Evolutionary conservation across 2,329 filamentous ascomycete species (phyloP).

Genomic region (Volutella citrinella): DNA sequence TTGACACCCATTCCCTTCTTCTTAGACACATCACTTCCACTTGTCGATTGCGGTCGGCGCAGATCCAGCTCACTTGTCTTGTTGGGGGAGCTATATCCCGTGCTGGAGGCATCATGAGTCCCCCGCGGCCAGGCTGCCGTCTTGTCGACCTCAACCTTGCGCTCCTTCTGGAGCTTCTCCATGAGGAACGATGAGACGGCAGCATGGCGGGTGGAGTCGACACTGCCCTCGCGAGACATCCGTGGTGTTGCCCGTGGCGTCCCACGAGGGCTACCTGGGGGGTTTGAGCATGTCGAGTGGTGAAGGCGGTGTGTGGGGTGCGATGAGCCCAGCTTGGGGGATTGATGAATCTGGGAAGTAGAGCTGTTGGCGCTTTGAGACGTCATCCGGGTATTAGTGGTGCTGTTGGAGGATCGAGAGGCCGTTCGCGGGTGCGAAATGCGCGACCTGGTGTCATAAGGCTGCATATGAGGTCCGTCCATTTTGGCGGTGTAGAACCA

Average conservation of each 20-base stretch:
- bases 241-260: slow-evolving; percentile 39
- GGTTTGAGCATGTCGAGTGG: slow-evolving; percentile 35
- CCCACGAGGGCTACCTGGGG: slow-evolving; percentile 31
- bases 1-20: slow-evolving; percentile 60
- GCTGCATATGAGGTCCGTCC: slow-evolving; percentile 25
- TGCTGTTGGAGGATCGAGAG: slow-evolving; percentile 46
- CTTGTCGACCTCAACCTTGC: slow-evolving; percentile 47
- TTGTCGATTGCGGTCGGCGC: slow-evolving; percentile 42
- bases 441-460: slow-evolving; percentile 24
- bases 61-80: slow-evolving; percentile 32
- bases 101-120: no score
- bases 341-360: slow-evolving; percentile 36
- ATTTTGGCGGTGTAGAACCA: slow-evolving; percentile 20
- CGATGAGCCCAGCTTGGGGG: slow-evolving; percentile 32
- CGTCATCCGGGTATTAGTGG: slow-evolving; percentile 38
- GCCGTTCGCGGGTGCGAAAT: slow-evolving; percentile 38
- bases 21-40: slow-evolving; percentile 36
- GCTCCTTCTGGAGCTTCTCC: slow-evolving; percentile 51
- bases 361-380: slow-evolving; percentile 42
- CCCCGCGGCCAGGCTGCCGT: slow-evolving; percentile 30
- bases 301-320: slow-evolving; percentile 39
- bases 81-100: slow-evolving; percentile 37
- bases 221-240: slow-evolving; percentile 40
- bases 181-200: slow-evolving; percentile 52
- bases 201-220: slow-evolving; percentile 38